Percentiles rank a stretch among this genome's conserved stretches.
phyloP scores from a whole-genome alignment of 2,329 filamentous ascomycete genomes.

The Gaeumannomyces sp. region DNA sequence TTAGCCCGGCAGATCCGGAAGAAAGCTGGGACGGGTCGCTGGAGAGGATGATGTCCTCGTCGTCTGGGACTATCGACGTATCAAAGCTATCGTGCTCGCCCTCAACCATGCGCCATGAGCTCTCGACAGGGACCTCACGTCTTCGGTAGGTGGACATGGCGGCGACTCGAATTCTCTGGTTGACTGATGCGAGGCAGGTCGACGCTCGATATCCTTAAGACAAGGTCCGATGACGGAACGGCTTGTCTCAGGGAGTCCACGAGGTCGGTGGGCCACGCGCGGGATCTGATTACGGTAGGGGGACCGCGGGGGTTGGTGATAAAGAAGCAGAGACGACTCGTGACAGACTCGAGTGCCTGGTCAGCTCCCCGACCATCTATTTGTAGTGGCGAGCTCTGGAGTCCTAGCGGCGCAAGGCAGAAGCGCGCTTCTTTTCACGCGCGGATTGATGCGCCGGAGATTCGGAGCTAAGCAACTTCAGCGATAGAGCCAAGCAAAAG shows the following conservation, averaged over 20 bases:
- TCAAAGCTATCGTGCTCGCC: slow-evolving; percentile 56
- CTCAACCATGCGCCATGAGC: slow-evolving; percentile 56
- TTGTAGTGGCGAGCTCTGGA: background rate
- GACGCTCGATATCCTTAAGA: no score
- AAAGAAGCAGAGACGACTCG: background rate
- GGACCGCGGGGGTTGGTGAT: background rate
- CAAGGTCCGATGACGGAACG: no score
- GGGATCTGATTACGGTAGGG: background rate
- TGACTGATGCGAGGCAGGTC: background rate
- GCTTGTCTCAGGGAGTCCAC: background rate
- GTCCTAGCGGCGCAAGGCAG: background rate
- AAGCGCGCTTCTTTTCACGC: background rate
- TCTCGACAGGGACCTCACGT: slow-evolving; percentile 37
- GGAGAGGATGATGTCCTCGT: slow-evolving; percentile 32
- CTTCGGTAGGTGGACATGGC: slow-evolving; percentile 8
- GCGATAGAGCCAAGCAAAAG: background rate
- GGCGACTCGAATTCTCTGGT: background rate
- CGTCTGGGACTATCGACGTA: slow-evolving; percentile 42
- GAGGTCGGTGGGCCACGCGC: background rate
- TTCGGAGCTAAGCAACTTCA: background rate
- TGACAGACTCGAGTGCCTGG: background rate
- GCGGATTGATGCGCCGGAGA: background rate
- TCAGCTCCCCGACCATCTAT: background rate
- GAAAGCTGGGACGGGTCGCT: slow-evolving; percentile 43
- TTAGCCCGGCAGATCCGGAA: slow-evolving; percentile 31